These are phyloP conservation scores for Mallotus repandus DNA, from an alignment of 441 rosid species.

Conservation along the genomic window DNA sequence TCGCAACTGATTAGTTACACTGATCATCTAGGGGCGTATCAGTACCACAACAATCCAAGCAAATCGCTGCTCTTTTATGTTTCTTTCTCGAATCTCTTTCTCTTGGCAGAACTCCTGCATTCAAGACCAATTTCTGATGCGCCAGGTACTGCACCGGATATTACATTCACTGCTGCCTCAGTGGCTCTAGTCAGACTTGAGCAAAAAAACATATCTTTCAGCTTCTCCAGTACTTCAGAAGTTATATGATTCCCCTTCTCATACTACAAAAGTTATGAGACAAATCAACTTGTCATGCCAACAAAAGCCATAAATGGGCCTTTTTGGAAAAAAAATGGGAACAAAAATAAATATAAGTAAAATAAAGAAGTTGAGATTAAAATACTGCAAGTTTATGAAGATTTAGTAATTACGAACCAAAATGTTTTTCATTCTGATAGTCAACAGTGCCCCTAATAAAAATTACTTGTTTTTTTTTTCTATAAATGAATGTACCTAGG, in stretches of 20 bases:
- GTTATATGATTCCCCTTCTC: conserved; percentile 28
- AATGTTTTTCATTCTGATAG: no score
- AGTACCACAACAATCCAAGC: background rate
- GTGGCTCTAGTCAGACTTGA: conserved; percentile 28
- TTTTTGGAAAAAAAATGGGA: no score
- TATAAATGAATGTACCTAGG: no score
- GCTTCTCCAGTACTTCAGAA: conserved; percentile 34
- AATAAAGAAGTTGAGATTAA: no score
- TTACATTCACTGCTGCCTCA: conserved; percentile 16
- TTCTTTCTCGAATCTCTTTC: background rate
- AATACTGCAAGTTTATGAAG: no score
- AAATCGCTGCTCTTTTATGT: background rate
- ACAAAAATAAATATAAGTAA: background rate
- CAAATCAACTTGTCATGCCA: background rate
- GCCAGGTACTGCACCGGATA: conserved; percentile 10
- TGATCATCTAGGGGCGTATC: no score
- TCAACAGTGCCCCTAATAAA: no score
- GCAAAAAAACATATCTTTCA: conserved; percentile 35
- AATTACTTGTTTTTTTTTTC: no score
- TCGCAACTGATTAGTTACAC: no score
- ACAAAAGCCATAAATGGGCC: no score
- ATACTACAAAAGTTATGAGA: conserved; percentile 31
- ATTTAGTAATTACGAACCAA: no score
- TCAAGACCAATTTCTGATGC: background rate
- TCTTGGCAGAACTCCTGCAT: conserved; percentile 6